phyloP scores from a whole-genome alignment of 371 early-diverging fungal species.

The Actinomortierella wolfii region DNA sequence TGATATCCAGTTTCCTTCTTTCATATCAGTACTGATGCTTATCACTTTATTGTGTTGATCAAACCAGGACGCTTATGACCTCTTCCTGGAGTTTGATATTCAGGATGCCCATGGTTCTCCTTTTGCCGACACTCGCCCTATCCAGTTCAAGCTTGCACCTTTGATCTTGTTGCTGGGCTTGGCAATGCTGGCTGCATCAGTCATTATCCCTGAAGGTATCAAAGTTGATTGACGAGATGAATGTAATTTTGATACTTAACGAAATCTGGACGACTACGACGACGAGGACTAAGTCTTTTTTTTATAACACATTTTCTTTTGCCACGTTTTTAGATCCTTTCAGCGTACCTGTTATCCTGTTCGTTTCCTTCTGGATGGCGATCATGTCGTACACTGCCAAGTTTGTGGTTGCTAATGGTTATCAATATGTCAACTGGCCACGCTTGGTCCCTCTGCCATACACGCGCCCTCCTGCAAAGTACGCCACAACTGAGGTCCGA shows the following conservation, averaged over 20 bases:
- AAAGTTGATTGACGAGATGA: no score
- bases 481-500: constrained; percentile 9
- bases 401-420: constrained; percentile 27
- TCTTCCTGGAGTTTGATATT: constrained; percentile 33
- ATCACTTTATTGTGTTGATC: not conserved
- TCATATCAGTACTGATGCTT: not conserved
- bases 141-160: constrained; percentile 24
- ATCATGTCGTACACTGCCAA: constrained; percentile 13
- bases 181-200: constrained; percentile 23
- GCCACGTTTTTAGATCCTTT: constrained; percentile 14
- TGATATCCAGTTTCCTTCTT: not conserved
- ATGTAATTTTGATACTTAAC: no score
- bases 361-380: constrained; percentile 33
- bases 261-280: not conserved
- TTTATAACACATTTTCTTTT: not conserved
- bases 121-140: constrained; percentile 17
- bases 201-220: constrained; percentile 38
- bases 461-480: constrained; percentile 13
- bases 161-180: constrained; percentile 16
- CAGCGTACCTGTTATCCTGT: constrained; percentile 20
- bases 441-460: constrained; percentile 27
- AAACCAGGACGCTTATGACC: constrained; percentile 39
- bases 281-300: not conserved
- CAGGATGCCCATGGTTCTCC: constrained; percentile 25
- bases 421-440: constrained; percentile 44